Evolutionary conservation across 768 basidiomycete species (phyloP), one percentile per base, ranked within the genome.

Genomic region (Mycena indigotica): DNA sequence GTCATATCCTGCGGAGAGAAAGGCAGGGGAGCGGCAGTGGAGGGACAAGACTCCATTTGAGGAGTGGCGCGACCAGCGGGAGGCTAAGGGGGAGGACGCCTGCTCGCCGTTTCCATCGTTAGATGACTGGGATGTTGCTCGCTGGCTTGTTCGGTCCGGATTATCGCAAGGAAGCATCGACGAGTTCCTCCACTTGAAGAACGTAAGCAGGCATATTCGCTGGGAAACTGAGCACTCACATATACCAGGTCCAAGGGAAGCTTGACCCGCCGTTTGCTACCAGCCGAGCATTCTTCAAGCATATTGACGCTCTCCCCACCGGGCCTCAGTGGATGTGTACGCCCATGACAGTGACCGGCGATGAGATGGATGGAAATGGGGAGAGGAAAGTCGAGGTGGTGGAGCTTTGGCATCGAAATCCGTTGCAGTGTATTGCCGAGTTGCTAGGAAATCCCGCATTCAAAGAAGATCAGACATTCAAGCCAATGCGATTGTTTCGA

Each of bases 381-480:
- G n/a, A 60, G 35, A 10, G 16, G 0, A 38, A 52, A 28, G 44
- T 21, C 0, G 56, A 66, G 49, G 53, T 57, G 13, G 15, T 66
- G 0, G 60, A 69, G 24, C 44, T 69, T 4, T 69, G 68, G 66
- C 50, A n/a, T 19, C 25, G 61, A 1, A 41, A 68, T 35, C 56
- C 58, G 15, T 50, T 67, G 13, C 63, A 67, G 19, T 57, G 56
- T 57, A 48, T 65, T 19, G 25, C 41, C 21, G 57, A 66, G n/a
- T 38, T 68, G 3, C 55, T 68, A 8, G 56, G 67, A 21, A 68
- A 68, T 54, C 65, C 67, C 6, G 23, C 28, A 16, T 74, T 75
- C 50, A 4, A 28, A 0, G 61, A 67, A 3, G 2, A 45, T 15
- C 35, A 72, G 28, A n/a, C 52, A 1, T 73, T 70, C 50, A 60